Evolutionary conservation across 371 early-diverging fungal species (phyloP).

Genomic region (Dichotomocladium elegans): DNA sequence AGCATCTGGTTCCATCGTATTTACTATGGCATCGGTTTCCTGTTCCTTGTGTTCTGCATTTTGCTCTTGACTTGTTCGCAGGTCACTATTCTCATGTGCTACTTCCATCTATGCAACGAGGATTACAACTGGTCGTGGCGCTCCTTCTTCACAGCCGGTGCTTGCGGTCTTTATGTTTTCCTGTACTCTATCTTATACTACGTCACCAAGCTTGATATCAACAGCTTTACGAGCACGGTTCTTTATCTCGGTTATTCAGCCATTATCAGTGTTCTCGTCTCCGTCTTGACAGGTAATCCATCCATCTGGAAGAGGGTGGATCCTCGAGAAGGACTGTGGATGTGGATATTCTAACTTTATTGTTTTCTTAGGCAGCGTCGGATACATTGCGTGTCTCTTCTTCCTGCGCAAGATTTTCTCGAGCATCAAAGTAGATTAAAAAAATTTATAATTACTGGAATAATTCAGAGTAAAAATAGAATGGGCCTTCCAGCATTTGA

Average conservation of each 20-base stretch:
- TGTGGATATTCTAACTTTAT: background rate
- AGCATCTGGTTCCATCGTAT: conserved; percentile 86
- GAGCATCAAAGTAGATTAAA: conserved; percentile 72
- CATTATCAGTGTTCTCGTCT: conserved; percentile 72
- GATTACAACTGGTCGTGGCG: conserved; percentile 96
- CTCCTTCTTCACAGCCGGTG: conserved; percentile 85
- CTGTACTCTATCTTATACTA: conserved; percentile 81
- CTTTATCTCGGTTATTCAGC: conserved; percentile 92
- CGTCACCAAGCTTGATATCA: conserved; percentile 65
- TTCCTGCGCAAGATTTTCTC: conserved; percentile 81
- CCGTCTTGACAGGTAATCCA: conserved; percentile 62
- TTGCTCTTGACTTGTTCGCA: conserved; percentile 80
- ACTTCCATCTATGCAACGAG: conserved; percentile 89
- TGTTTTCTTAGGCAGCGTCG: conserved; percentile 60
- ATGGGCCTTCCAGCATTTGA: too few relatives aligned
- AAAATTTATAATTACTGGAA: background rate
- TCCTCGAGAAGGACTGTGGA: background rate
- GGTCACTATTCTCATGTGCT: conserved; percentile 82
- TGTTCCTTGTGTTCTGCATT: conserved; percentile 77
- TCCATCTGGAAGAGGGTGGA: background rate
- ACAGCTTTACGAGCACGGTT: conserved; percentile 68
- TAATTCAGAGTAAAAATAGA: too few relatives aligned
- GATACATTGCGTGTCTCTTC: conserved; percentile 69
- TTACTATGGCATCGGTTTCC: conserved; percentile 88
- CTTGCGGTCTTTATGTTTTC: conserved; percentile 87